Percentiles rank a stretch among this genome's conserved stretches.
Evolutionary conservation across 2,329 filamentous ascomycete genomes (phyloP).

Genomic region (Cladobotryum protrusum): DNA sequence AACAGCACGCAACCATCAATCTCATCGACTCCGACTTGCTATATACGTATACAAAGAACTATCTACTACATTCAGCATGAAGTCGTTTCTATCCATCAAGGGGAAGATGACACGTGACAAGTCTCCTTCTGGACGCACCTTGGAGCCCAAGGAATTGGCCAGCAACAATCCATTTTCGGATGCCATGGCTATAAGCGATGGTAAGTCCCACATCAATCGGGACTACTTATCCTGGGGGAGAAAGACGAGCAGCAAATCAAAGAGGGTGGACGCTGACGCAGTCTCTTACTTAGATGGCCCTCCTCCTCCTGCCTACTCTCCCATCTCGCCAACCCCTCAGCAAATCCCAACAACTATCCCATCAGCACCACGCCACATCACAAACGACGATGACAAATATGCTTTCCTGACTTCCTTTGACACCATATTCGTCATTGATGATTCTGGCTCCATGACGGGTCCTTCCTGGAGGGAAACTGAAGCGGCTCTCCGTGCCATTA

Average conservation of each 20-base stretch:
- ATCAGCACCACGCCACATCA: constrained; percentile 19
- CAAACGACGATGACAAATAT: constrained; percentile 58
- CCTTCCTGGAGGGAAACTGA: constrained; percentile 69
- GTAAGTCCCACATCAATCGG: background rate
- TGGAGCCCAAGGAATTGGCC: no score
- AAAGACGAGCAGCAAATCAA: no score
- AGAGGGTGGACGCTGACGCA: background rate
- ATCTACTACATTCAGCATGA: background rate
- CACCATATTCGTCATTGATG: constrained; percentile 86
- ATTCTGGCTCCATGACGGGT: constrained; percentile 81
- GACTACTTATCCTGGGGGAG: background rate
- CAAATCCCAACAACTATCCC: constrained; percentile 8
- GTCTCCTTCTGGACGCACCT: background rate
- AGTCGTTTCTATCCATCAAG: constrained; percentile 15
- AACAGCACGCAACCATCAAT: background rate
- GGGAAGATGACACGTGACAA: constrained; percentile 25
- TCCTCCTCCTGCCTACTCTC: constrained; percentile 31
- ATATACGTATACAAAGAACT: background rate
- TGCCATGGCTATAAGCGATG: background rate
- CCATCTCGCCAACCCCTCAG: background rate
- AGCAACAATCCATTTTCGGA: background rate
- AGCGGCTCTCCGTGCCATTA: constrained; percentile 63
- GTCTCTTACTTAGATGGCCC: constrained; percentile 17
- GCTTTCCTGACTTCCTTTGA: constrained; percentile 75
- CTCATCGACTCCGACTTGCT: background rate